Conservation (phyloP, 306 rosid genomes). For the Casuarina glauca region DNA sequence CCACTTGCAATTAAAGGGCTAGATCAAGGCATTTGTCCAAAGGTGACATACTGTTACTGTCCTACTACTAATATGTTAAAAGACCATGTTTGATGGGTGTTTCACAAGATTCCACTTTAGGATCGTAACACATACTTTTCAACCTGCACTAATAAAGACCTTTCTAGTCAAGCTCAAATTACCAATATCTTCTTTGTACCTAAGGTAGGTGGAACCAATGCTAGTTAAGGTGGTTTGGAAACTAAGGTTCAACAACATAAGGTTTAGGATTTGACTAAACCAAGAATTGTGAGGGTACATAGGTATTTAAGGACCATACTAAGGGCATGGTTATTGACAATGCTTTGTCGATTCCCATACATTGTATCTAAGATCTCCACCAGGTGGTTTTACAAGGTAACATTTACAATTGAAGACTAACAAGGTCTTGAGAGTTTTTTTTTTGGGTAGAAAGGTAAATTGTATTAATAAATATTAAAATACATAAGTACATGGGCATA, state of each 20-base stretch:
- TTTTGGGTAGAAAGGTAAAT: too few species aligned
- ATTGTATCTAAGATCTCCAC: conserved; percentile 70
- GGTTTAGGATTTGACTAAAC: conserved; percentile 8
- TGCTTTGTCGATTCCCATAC: conserved; percentile 63
- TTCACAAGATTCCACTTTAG: too few species aligned
- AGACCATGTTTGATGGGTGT: too few species aligned
- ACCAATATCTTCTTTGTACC: background rate
- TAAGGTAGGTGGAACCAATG: conserved; percentile 5
- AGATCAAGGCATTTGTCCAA: background rate
- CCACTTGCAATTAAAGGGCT: background rate
- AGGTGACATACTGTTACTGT: background rate
- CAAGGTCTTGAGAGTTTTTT: too few species aligned
- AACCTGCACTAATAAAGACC: background rate
- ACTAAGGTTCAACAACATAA: background rate
- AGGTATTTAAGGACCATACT: conserved; percentile 37
- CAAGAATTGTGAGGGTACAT: conserved; percentile 13
- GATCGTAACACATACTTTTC: background rate
- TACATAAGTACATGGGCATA: too few species aligned
- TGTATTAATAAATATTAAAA: too few species aligned
- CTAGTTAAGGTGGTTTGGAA: conserved; percentile 16
- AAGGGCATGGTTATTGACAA: conserved; percentile 74
- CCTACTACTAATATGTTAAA: too few species aligned
- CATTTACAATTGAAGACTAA: background rate
- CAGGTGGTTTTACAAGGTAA: conserved; percentile 60
- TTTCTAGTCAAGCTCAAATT: background rate